Evolutionary conservation across 768 basidiomycete genomes (phyloP), one percentile per base, ranked within the genome.

Genomic region (Pholiota molesta): DNA sequence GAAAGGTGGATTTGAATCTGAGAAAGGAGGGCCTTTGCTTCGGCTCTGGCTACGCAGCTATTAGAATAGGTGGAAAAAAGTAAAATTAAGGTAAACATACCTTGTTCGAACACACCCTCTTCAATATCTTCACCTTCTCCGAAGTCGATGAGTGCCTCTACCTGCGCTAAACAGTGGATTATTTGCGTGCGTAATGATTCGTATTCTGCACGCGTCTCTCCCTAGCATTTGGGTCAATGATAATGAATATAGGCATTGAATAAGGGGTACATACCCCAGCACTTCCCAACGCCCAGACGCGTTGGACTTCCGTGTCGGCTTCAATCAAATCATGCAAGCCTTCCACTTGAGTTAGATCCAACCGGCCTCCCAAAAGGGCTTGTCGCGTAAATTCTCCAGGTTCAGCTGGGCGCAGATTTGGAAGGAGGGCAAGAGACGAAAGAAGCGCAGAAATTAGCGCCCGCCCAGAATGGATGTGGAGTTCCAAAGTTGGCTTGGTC

Each of bases 121-220:
- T 95, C 94, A 42, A 96, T 84, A 37, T 93, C 91, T 69, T 96
- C 95, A 14, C 89, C 91, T 75, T 97, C 95, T 6, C 93, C 93
- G 73, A 96, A 97, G 72, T 97, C 95, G 57, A 97, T 95, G 19
- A 96, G 75, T 0, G 95, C 95, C 74, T 97, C 95, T 4, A 94
- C 79, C 63, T 87, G 82, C 11, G 95, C 87, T 21, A 94, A 83
- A 54, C 89, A 90, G 29, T 83, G 79, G 23, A 97, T 83, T 17
- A 93, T 87, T 13, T 86, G 81, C 7, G 74, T 73, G 57, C 95
- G 79, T 53, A 97, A 73, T 5, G 81, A 70, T 52, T 92, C 87
- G 62, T 90, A 90, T 54, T 82, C 82, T 10, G 77, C 76, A 53
- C 84, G 79, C 31, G 84, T 81, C 17, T 76, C 71, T 39, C 95